These are phyloP conservation scores for Cucumis hystrix DNA, from an alignment of 306 rosid species.

Conservation along the genomic window DNA sequence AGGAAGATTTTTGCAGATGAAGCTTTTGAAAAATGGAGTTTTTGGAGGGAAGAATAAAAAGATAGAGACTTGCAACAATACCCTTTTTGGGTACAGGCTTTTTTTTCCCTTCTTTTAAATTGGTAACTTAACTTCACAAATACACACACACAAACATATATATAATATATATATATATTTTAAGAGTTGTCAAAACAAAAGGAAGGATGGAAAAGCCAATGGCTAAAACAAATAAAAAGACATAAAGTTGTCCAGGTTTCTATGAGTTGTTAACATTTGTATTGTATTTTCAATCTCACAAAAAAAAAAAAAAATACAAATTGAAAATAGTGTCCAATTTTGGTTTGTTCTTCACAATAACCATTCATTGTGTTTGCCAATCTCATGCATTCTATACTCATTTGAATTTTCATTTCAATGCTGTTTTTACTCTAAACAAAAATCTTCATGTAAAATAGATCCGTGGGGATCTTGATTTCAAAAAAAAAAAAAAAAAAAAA, in stretches of 20 bases:
- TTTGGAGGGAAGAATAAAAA: not conserved
- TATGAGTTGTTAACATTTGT: not conserved
- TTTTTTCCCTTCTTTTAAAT: not conserved
- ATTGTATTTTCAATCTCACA: not conserved
- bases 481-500: not conserved
- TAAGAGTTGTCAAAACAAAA: constrained; percentile 18
- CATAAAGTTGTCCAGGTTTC: constrained; percentile 23
- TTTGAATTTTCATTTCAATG: not conserved
- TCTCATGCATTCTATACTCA: not conserved
- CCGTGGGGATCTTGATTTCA: not conserved
- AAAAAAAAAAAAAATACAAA: not conserved
- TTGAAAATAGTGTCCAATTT: constrained; percentile 5
- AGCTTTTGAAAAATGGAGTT: not conserved
- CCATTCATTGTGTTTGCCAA: constrained; percentile 12
- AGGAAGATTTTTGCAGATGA: not conserved
- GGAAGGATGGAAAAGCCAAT: constrained; percentile 18
- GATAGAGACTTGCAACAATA: constrained; percentile 8
- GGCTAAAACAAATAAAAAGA: constrained; percentile 6
- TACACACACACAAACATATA: not conserved
- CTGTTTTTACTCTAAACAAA: not conserved
- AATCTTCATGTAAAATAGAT: not conserved
- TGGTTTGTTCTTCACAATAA: constrained; percentile 23
- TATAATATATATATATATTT: not conserved
- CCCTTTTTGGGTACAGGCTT: not conserved
- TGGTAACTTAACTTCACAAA: not conserved